Conservation (phyloP, 1,139 yeast species). For the Waltiozyma sp. region DNA sequence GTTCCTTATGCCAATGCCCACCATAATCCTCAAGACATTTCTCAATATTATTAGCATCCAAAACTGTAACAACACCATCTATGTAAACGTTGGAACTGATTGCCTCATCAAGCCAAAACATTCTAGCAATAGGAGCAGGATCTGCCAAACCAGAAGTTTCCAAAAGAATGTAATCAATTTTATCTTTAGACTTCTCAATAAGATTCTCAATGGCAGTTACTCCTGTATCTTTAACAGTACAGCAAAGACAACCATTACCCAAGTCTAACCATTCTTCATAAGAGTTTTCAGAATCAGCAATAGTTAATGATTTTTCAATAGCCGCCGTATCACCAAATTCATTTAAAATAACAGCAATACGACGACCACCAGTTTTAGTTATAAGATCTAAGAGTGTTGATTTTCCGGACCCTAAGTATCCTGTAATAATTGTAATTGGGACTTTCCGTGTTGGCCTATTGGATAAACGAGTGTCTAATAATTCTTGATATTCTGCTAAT, state of each 20-base stretch:
- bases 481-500: constrained; percentile 9
- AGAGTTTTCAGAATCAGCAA: constrained; percentile 45
- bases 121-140: constrained; percentile 91
- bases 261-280: constrained; percentile 93
- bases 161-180: constrained; percentile 76
- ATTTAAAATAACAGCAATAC: constrained; percentile 81
- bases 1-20: constrained; percentile 49
- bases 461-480: constrained; percentile 6
- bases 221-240: constrained; percentile 91
- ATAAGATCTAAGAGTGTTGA: constrained; percentile 72
- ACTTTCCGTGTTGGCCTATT: constrained; percentile 27
- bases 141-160: constrained; percentile 99
- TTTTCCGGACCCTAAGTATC: constrained; percentile 92
- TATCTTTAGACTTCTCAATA: constrained; percentile 58
- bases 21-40: constrained; percentile 62
- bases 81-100: constrained; percentile 73
- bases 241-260: constrained; percentile 94
- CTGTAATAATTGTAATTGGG: constrained; percentile 89
- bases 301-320: constrained; percentile 78
- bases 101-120: constrained; percentile 97
- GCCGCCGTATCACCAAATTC: constrained; percentile 86
- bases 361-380: constrained; percentile 49
- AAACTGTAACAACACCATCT: constrained; percentile 89
- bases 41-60: constrained; percentile 65
- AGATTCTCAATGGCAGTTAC: constrained; percentile 88